Base-by-base conservation (phyloP, 495 filamentous ascomycete species). In the Talaromyces ruber region DNA sequence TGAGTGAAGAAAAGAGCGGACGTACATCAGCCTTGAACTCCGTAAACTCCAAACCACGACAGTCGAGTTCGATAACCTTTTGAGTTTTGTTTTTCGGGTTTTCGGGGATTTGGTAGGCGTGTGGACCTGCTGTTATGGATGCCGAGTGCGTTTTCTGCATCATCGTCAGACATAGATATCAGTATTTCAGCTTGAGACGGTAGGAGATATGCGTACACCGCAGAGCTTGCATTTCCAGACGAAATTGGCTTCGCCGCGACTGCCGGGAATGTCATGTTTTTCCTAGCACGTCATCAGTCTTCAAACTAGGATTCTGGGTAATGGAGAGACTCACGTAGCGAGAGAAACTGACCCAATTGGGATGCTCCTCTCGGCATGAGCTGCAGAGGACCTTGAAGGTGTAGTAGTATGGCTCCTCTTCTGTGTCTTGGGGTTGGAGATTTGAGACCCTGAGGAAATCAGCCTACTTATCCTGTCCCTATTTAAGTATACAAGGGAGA, bases 331-430 rank as follows among this genome's bases (percentile, higher is more conserved):
- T 66, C 84, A 97, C 94, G 77, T 92, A 95, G 32, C 95, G 88
- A 72, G 83, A 96, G 65, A 99, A 82, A 59, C 82, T 88, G 45
- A 99, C 85, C 74, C 82, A 86, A 67, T 98, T 99, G 3, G 88
- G 85, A 71, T 99, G 95, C 1, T 76, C 85, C 76, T 99, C 94
- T 57, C 90, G 84, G 72, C 94, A 99, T 25, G 92, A 96, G 11
- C 88, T 96, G 73, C 94, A 99, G 78, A 97, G 88, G 47, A 99
- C 93, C 68, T 88, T 91, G 84, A 99, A 97, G 54, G 88, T 96
- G 79, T 95, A 99, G 79, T 84, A 94, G 76, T 96, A 98, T 0
- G 91, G 91, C 59, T 81, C 83, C 6, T 89, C 88, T 56, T 81
- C 76, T 2, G 87, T 89, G 73, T 99, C 94, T 63, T 87, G 78